Base-by-base conservation (phyloP, 257 asterid genomes). In the Thymus quinquecostatus region DNA sequence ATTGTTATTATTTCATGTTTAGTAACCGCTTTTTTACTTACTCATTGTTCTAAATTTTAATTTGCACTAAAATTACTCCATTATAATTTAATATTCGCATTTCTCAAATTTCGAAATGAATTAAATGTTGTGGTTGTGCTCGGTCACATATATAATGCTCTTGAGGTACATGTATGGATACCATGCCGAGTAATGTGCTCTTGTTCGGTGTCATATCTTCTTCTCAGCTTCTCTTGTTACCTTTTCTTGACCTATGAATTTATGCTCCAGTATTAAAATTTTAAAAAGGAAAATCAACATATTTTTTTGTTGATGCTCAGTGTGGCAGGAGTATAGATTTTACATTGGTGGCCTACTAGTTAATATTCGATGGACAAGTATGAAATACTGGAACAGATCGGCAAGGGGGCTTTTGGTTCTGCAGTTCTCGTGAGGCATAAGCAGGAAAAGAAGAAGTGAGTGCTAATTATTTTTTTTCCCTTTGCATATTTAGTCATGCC, bases 351-450 rank as follows among this genome's bases (percentile, higher is more conserved):
- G 56, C 13, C 50, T 70, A 60, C 62, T 59, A 13, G 68, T 53
- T 66, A 30, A 50, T 60, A 70, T 63, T 69, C 76, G 48, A 86
- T 88, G 98, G 98, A 92, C 74, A 89, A 86, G 77, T 92, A 92
- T 75, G 98, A 88, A 79, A 68, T 89, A 48, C 77, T 92, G 74
- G 98, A 92, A 82, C 98, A 92, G 84, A 86, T 92, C 68, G 97
- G 98, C 68, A 90, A 90, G 82, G 98, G 98, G 57, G 97, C 98
- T 34, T 92, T 92, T 71, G 98, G 97, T 72, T 89, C 98, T 63
- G 98, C 98, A 45, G 81, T 88, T 77, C 89, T 92, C 56, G 98
- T 89, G 77, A 78, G 90, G 83, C 96, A 92, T 68, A 92, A 88
- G 79, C 88, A 72, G 49, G 97, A 92, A 80, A 92, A 86, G 79